A percentile compares a stretch with the other conserved stretches of the same genome.
These are phyloP conservation scores for Cercospora zeae-maydis DNA, from an alignment of 2,329 filamentous ascomycete genomes.

Conservation along the genomic window DNA sequence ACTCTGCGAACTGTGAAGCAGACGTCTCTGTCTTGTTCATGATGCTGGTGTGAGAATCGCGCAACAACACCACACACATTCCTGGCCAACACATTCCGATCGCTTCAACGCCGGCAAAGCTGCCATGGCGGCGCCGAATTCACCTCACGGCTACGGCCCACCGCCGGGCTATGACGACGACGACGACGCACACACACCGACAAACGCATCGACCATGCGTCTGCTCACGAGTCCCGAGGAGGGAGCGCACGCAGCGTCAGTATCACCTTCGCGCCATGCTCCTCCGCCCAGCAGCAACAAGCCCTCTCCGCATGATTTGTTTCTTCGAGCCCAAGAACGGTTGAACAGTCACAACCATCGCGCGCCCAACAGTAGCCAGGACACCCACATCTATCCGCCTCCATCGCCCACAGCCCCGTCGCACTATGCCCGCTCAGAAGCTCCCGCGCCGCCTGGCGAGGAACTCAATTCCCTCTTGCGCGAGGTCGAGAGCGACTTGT, in stretches of 20 bases:
- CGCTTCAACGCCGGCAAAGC: conserved; percentile 18
- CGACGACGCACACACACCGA: conserved; percentile 13
- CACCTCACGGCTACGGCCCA: conserved; percentile 31
- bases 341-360: conserved; percentile 21
- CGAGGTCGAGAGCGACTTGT: conserved; percentile 38
- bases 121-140: conserved; percentile 25
- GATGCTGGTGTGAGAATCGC: not conserved
- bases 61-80: conserved; percentile 14
- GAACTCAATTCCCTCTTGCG: conserved; percentile 45
- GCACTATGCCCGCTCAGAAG: conserved; percentile 16
- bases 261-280: conserved; percentile 22
- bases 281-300: conserved; percentile 23
- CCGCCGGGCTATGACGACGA: conserved; percentile 49
- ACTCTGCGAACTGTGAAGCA: not conserved
- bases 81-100: conserved; percentile 28
- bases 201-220: conserved; percentile 45
- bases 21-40: not conserved
- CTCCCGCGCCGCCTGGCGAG: conserved; percentile 34
- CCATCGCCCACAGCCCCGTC: conserved; percentile 18
- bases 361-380: conserved; percentile 14
- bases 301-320: conserved; percentile 42
- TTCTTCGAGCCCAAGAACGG: conserved; percentile 30
- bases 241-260: conserved; percentile 32
- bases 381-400: conserved; percentile 7
- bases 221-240: conserved; percentile 49